phyloP scores from a whole-genome alignment of 2,329 filamentous ascomycete species.

The Ophiostoma piceae region DNA sequence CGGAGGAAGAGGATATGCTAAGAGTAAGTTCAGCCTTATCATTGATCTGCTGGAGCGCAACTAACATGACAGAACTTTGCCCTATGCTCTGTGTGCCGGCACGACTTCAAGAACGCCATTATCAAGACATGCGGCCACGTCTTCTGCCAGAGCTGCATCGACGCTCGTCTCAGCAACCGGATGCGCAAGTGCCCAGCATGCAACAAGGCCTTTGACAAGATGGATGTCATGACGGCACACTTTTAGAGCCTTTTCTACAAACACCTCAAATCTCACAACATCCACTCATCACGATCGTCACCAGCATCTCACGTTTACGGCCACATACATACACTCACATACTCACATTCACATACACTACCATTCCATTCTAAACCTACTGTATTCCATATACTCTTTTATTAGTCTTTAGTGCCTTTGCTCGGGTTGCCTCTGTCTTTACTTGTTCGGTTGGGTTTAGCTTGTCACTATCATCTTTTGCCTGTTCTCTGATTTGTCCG shows the following conservation, averaged over 20 bases:
- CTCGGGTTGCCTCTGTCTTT: background rate
- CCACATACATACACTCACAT: no score
- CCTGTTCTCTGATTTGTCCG: background rate
- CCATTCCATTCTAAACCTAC: background rate
- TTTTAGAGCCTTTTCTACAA: constrained; percentile 27
- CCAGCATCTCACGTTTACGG: no score
- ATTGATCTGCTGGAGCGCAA: no score
- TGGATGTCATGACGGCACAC: constrained; percentile 77
- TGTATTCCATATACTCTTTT: constrained; percentile 17
- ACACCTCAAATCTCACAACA: background rate
- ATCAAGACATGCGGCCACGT: constrained; percentile 93
- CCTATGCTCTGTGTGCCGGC: constrained; percentile 87
- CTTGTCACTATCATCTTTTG: background rate
- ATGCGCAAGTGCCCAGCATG: constrained; percentile 95
- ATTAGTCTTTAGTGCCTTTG: constrained; percentile 17
- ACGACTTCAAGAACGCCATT: constrained; percentile 88
- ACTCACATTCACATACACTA: background rate
- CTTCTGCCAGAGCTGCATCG: constrained; percentile 86
- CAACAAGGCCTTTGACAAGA: constrained; percentile 82
- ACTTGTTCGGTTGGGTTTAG: constrained; percentile 7
- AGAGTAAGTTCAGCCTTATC: constrained; percentile 56
- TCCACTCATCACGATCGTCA: no score
- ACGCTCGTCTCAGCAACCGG: constrained; percentile 80
- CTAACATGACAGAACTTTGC: constrained; percentile 56
- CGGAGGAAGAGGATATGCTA: constrained; percentile 77